Evolutionary conservation across 2,329 filamentous ascomycete species (phyloP).

Genomic region (Microdochium paspali): DNA sequence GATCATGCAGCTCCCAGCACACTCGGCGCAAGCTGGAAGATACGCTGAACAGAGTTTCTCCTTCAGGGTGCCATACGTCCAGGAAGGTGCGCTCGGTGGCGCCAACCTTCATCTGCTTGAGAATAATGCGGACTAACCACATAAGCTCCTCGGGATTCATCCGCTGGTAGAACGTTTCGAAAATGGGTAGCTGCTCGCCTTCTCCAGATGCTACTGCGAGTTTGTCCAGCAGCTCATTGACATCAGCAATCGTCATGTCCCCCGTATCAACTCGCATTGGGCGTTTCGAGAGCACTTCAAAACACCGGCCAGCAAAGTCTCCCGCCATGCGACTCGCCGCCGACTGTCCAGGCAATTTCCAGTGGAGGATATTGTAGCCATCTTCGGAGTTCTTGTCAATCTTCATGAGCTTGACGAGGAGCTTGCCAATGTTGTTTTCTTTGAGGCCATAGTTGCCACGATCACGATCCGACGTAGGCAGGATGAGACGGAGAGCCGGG

Average conservation of each 20-base stretch:
- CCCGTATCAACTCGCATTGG: slow-evolving; percentile 66
- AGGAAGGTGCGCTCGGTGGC: slow-evolving; percentile 87
- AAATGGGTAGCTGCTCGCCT: slow-evolving; percentile 72
- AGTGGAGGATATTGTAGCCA: slow-evolving; percentile 75
- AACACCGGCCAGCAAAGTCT: slow-evolving; percentile 86
- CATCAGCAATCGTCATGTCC: slow-evolving; percentile 76
- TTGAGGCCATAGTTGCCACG: slow-evolving; percentile 90
- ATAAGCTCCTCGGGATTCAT: slow-evolving; percentile 93
- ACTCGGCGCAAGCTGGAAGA: slow-evolving; percentile 84
- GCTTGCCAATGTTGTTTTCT: slow-evolving; percentile 80
- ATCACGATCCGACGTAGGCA: slow-evolving; percentile 88
- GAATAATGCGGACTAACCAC: slow-evolving; percentile 90
- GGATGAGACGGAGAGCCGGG: slow-evolving; percentile 81
- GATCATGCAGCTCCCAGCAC: slow-evolving; percentile 86
- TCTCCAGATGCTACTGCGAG: slow-evolving; percentile 70
- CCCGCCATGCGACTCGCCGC: slow-evolving; percentile 60
- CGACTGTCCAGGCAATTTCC: slow-evolving; percentile 76
- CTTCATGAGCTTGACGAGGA: slow-evolving; percentile 86
- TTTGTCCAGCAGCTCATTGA: slow-evolving; percentile 76
- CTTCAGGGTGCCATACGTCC: slow-evolving; percentile 72
- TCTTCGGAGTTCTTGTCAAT: slow-evolving; percentile 89
- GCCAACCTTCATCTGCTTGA: slow-evolving; percentile 65
- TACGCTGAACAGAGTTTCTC: slow-evolving; percentile 73
- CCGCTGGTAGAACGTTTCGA: slow-evolving; percentile 73
- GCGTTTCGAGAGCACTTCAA: slow-evolving; percentile 75